A percentile compares a stretch with the other conserved stretches of the same genome.
phyloP scores from a whole-genome alignment of 495 filamentous ascomycete species.

The Friedmanniomyces simplex region DNA sequence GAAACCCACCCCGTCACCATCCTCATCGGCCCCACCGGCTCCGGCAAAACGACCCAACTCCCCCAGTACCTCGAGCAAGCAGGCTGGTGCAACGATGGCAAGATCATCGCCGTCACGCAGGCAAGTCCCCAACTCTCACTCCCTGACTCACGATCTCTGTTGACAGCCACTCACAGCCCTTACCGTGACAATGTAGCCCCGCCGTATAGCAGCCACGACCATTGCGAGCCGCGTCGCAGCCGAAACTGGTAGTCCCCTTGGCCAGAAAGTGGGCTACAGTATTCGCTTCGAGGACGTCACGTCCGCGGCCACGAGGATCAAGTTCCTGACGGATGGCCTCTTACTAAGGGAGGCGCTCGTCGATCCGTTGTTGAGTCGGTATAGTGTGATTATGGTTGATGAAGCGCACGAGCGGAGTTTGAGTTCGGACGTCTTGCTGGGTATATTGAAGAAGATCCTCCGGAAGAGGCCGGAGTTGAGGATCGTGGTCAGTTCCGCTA shows the following conservation, averaged over 20 bases:
- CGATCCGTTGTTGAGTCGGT: slow-evolving; percentile 82
- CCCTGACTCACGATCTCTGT: neutral
- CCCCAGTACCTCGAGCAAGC: slow-evolving; percentile 40
- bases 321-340: slow-evolving; percentile 93
- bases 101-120: slow-evolving; percentile 83
- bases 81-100: slow-evolving; percentile 80
- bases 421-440: slow-evolving; percentile 86
- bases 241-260: slow-evolving; percentile 81
- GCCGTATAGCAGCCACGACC: slow-evolving; percentile 85
- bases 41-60: slow-evolving; percentile 41
- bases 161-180: slow-evolving; percentile 8
- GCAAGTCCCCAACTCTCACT: slow-evolving; percentile 38
- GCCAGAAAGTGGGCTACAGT: slow-evolving; percentile 83
- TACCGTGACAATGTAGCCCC: slow-evolving; percentile 46
- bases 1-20: slow-evolving; percentile 36
- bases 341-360: slow-evolving; percentile 88
- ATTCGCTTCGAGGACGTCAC: slow-evolving; percentile 95
- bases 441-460: slow-evolving; percentile 87
- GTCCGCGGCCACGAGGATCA: slow-evolving; percentile 79
- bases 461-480: slow-evolving; percentile 73
- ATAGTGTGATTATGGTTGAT: slow-evolving; percentile 97
- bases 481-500: slow-evolving; percentile 89
- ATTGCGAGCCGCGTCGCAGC: slow-evolving; percentile 86
- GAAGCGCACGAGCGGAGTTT: slow-evolving; percentile 95
- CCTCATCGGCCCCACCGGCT: slow-evolving; percentile 35